A percentile compares a stretch with the other conserved stretches of the same genome.
These are phyloP conservation scores for Micractinium sp. DNA, from an alignment of 139 green algal genomes.

Conservation along the genomic window DNA sequence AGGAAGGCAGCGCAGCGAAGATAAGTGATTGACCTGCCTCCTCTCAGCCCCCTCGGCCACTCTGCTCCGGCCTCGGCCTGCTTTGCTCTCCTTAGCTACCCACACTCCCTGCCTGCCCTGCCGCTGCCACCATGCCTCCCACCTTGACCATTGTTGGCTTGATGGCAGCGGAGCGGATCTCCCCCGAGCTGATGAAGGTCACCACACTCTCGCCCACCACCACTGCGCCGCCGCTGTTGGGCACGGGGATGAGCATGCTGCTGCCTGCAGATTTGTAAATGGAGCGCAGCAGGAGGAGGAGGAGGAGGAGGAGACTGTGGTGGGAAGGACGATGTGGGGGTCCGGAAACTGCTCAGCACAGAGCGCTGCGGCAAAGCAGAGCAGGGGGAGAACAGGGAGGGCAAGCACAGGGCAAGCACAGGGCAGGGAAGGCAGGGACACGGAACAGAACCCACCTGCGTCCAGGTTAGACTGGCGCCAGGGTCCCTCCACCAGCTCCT, in stretches of 20 bases:
- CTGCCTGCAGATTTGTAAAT: not conserved
- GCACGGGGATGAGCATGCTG: slow-evolving; percentile 85
- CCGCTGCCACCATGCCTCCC: not conserved
- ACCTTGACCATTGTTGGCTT: slow-evolving; percentile 44
- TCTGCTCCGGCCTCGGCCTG: no score
- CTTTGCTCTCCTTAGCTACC: not conserved
- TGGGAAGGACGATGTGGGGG: no score
- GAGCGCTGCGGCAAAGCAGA: no score
- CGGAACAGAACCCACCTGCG: slow-evolving; percentile 36
- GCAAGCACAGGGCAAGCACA: not conserved
- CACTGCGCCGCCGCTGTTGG: slow-evolving; percentile 76
- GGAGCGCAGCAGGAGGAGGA: no score
- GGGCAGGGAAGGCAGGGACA: not conserved
- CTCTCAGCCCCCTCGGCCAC: no score
- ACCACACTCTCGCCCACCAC: slow-evolving; percentile 89
- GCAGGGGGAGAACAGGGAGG: no score
- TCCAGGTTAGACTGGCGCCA: slow-evolving; percentile 90
- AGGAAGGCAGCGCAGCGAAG: no score
- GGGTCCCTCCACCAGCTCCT: slow-evolving; percentile 82
- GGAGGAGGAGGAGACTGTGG: not conserved
- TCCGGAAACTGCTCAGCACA: no score
- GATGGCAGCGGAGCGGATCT: slow-evolving; percentile 40
- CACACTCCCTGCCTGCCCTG: not conserved
- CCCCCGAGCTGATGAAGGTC: slow-evolving; percentile 69
- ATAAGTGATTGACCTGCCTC: no score